phyloP scores from a whole-genome alignment of 768 basidiomycete genomes.

The Xanthoconium stramineum region DNA sequence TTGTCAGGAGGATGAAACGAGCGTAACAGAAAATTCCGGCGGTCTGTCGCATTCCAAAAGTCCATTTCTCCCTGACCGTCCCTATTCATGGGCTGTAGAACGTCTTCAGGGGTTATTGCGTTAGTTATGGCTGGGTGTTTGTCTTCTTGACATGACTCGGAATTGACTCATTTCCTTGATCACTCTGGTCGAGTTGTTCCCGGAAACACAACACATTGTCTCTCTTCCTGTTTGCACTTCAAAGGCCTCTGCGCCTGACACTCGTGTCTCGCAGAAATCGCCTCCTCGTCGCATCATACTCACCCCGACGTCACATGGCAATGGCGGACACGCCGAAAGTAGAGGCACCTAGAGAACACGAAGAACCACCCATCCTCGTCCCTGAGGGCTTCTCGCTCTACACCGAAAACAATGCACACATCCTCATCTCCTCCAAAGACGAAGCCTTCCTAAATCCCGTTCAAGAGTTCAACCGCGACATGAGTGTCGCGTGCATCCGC shows the following conservation, averaged over 20 bases:
- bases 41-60: too few species aligned
- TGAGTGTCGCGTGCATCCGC: constrained; percentile 86
- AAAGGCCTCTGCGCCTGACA: constrained; percentile 30
- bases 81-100: too few species aligned
- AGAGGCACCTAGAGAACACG: background rate
- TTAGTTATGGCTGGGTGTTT: too few species aligned
- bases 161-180: too few species aligned
- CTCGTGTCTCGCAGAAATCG: constrained; percentile 7
- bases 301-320: constrained; percentile 3
- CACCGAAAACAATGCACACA: constrained; percentile 76
- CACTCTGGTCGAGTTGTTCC: too few species aligned
- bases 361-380: constrained; percentile 35
- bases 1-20: too few species aligned
- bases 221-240: constrained; percentile 8
- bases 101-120: too few species aligned
- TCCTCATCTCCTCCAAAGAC: constrained; percentile 66
- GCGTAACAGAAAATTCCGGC: too few species aligned
- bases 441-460: constrained; percentile 96
- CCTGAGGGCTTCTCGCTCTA: constrained; percentile 78
- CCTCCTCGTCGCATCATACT: background rate
- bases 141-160: too few species aligned
- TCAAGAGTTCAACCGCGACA: constrained; percentile 96
- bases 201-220: background rate
- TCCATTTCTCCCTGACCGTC: too few species aligned
- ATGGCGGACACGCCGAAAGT: background rate